Evolutionary conservation across 2,329 filamentous ascomycete species (phyloP), one percentile per base, ranked within the genome.

Genomic region (Akanthomyces lecanii): DNA sequence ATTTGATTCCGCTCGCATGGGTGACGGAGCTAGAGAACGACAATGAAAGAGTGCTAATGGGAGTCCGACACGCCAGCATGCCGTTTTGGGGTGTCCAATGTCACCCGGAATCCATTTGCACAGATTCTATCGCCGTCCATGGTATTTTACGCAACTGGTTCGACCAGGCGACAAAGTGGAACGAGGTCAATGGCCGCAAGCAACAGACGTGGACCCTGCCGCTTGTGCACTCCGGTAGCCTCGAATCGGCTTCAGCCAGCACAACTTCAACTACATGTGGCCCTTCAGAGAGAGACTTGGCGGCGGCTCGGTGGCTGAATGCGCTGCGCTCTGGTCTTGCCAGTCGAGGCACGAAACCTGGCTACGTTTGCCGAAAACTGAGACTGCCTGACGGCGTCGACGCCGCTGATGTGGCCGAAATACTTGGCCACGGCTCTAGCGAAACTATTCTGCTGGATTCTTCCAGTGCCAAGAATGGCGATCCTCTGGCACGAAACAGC

Each of bases 71-170:
- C 72, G 76, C 72, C 21, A 71, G 66, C 1, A 88, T 86, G 67
- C 92, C 93, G 0, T 90, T 94, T 66, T 96, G 90, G 88, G 93
- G 90, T 0, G 81, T 97, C 21, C 93, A 97, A 71, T 97, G 95
- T 69, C 92, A 97, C 71, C 92, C 92, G 0, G 92, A 97, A 74
- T 96, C 91, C 0, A 85, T 92, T 16, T 96, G 92, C 73, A 96
- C 92, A 4, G 89, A 91, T 45, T 55, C 60, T 0, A 76, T 80
- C 4, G 82, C 83, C 64, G 88, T 89, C 1, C 83, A 82, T 23
- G 76, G 78, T 16, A 79, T 96, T 30, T 79, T 96, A 42, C 75
- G 75, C 57, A 91, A 90, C 69, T 97, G 92, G 91, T 95, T 92
- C 82, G 71, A 74, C 5, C 80, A 85, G 70, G 87, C 87, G 1